Percentiles rank a stretch among this genome's conserved stretches.
phyloP scores from a whole-genome alignment of 2,329 filamentous ascomycete species.

The Paecilomyces formosus region DNA sequence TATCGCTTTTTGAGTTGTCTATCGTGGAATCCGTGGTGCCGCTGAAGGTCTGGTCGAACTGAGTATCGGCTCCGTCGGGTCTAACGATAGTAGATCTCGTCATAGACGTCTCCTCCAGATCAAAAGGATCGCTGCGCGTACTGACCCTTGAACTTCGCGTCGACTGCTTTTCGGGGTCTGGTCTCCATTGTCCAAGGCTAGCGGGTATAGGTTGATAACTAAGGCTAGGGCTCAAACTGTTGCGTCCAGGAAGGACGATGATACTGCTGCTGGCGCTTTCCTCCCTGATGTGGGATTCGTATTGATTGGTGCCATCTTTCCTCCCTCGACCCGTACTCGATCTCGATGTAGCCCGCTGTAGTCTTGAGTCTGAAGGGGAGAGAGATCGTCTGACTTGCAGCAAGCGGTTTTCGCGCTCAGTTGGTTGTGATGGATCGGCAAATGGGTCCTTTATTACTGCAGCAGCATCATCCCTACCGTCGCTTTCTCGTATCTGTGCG shows the following conservation, averaged over 20 bases:
- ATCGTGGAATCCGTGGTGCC: not conserved
- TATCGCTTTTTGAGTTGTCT: not conserved
- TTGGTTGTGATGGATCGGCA: not conserved
- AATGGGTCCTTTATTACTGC: not conserved
- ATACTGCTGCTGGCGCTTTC: constrained; percentile 19
- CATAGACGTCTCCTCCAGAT: constrained; percentile 19
- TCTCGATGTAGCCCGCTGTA: not conserved
- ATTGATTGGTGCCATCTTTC: not conserved
- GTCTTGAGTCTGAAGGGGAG: not conserved
- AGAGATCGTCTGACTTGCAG: not conserved
- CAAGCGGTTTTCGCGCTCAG: not conserved
- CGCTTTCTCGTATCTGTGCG: not conserved
- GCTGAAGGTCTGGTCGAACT: not conserved
- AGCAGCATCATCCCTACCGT: not conserved
- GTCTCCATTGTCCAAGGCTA: constrained; percentile 10
- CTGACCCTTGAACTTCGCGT: constrained; percentile 10
- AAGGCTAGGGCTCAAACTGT: constrained; percentile 11
- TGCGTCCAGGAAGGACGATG: constrained; percentile 19
- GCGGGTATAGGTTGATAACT: constrained; percentile 9
- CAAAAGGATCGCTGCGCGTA: constrained; percentile 27
- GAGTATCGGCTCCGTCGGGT: not conserved
- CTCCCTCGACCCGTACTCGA: not conserved
- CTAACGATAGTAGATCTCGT: not conserved
- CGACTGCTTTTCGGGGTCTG: constrained; percentile 4
- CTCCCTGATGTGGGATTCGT: constrained; percentile 4